Evolutionary conservation across 306 rosid species (phyloP).

Genomic region (Dryas alaskensis): DNA sequence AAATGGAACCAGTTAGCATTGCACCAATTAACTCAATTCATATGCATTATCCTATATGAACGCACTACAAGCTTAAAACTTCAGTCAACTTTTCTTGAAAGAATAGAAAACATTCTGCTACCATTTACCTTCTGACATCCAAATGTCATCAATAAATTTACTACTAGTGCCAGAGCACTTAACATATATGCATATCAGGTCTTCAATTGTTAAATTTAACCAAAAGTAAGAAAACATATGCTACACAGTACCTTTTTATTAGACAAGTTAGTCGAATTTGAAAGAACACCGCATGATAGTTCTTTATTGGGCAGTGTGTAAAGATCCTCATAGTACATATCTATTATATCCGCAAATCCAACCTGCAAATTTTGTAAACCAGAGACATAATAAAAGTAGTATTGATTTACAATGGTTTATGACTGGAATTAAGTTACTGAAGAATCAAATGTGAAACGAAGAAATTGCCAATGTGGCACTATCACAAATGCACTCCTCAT

Average conservation of each 20-base stretch:
- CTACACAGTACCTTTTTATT: conserved; percentile 52
- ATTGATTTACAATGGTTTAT: conserved; percentile 8
- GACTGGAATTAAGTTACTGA: background rate
- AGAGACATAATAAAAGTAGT: conserved; percentile 15
- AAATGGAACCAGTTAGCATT: conserved; percentile 17
- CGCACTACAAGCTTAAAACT: background rate
- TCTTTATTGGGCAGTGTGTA: conserved; percentile 64
- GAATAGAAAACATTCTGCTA: background rate
- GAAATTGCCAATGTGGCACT: background rate
- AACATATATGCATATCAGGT: conserved; percentile 5
- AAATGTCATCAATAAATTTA: background rate
- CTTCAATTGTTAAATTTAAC: background rate
- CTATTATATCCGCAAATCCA: conserved; percentile 68
- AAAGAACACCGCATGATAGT: conserved; percentile 51
- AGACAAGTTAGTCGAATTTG: conserved; percentile 46
- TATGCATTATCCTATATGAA: background rate
- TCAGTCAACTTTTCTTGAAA: background rate
- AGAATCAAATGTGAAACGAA: background rate
- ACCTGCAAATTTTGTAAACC: conserved; percentile 52
- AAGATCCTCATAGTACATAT: conserved; percentile 76
- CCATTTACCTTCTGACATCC: background rate
- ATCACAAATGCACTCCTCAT: background rate
- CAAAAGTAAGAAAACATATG: background rate
- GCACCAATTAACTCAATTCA: background rate
- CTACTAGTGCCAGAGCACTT: background rate